Percentiles rank a stretch among this genome's conserved stretches.
These are phyloP conservation scores for Lyophyllum atratum DNA, from an alignment of 768 basidiomycete genomes.

Conservation along the genomic window DNA sequence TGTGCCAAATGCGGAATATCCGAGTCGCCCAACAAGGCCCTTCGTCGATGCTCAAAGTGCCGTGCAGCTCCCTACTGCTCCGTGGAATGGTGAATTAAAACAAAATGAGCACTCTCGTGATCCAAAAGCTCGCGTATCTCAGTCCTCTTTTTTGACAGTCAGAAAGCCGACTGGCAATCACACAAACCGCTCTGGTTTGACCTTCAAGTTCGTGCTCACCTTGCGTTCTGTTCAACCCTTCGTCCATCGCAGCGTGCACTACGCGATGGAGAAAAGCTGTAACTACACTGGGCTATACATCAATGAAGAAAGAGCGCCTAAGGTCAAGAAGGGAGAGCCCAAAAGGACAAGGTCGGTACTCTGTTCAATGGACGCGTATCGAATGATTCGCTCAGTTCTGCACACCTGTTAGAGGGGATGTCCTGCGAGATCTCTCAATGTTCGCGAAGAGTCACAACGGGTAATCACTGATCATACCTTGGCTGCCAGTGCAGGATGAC, in stretches of 20 bases:
- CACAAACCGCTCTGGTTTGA: constrained; percentile 12
- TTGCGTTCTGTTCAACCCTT: neutral
- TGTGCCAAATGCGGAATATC: constrained; percentile 11
- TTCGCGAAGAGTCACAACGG: constrained; percentile 5
- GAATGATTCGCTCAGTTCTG: neutral
- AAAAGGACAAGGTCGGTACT: neutral
- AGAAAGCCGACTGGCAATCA: constrained; percentile 11
- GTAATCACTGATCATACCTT: neutral
- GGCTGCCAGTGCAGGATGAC: no score
- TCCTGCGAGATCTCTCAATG: neutral
- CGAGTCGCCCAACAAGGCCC: constrained; percentile 5
- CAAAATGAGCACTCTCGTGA: neutral
- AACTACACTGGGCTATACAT: neutral
- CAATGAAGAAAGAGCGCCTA: neutral
- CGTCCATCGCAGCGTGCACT: neutral
- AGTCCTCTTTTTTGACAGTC: neutral
- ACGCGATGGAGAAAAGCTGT: neutral
- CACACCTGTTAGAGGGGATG: neutral
- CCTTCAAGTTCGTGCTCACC: neutral
- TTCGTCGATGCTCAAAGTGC: constrained; percentile 16
- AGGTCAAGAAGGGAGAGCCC: constrained; percentile 7
- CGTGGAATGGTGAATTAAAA: constrained; percentile 13
- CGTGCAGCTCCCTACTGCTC: constrained; percentile 16
- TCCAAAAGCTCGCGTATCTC: no score
- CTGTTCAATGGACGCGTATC: neutral